Conservation (phyloP, 208 protist genomes). For the Trichomonas gallinae region DNA sequence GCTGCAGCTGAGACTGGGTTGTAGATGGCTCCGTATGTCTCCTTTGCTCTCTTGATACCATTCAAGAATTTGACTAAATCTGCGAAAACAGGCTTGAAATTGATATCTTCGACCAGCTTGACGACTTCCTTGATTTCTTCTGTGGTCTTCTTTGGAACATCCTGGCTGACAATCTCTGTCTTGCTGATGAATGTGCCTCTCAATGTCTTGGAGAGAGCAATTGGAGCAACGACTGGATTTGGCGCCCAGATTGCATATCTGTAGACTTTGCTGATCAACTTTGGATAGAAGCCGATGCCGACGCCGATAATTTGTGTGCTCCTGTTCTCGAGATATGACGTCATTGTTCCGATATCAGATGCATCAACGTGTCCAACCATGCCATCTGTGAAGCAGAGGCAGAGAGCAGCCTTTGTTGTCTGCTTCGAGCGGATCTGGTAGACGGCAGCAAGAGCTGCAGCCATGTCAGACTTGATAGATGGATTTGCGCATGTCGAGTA, state of each 20-base stretch:
- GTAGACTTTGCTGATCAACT: background rate
- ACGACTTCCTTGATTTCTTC: background rate
- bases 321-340: background rate
- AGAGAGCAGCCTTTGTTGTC: background rate
- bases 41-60: background rate
- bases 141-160: background rate
- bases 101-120: background rate
- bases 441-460: background rate
- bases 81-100: background rate
- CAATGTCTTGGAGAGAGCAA: background rate
- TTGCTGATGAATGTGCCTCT: background rate
- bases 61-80: background rate
- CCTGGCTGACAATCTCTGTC: background rate
- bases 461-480: background rate
- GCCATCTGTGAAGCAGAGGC: background rate
- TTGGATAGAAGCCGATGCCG: background rate
- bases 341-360: background rate
- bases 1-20: background rate
- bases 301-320: background rate
- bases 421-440: background rate
- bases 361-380: background rate
- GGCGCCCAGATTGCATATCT: background rate
- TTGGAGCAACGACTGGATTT: background rate
- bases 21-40: background rate
- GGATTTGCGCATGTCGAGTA: background rate